phyloP scores from a whole-genome alignment of 78 protist genomes.

The Isochrysis galbana region DNA sequence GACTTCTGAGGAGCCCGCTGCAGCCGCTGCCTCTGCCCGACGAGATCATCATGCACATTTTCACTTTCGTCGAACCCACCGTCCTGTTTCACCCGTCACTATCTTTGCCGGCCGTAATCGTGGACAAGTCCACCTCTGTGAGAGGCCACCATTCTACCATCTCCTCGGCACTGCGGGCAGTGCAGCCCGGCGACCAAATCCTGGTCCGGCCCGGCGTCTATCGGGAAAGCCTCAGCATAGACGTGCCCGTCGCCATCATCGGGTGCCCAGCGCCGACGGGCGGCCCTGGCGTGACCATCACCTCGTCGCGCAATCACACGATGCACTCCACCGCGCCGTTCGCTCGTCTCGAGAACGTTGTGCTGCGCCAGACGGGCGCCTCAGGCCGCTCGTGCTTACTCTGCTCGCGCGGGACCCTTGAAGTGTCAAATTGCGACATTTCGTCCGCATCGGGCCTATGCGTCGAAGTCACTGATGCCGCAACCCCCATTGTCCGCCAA shows the following conservation, averaged over 20 bases:
- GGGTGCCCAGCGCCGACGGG: not conserved
- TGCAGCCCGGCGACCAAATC: conserved; percentile 15
- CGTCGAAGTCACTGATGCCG: conserved; percentile 35
- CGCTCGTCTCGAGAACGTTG: not conserved
- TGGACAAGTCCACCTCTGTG: not conserved
- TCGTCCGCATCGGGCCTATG: conserved; percentile 26
- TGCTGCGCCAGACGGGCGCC: conserved; percentile 15
- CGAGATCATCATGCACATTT: not conserved
- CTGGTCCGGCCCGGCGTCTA: conserved; percentile 15
- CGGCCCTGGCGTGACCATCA: not conserved
- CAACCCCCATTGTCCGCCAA: conserved; percentile 14
- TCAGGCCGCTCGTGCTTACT: conserved; percentile 31
- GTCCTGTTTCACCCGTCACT: not conserved
- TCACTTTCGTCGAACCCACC: not conserved
- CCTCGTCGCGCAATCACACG: conserved; percentile 22
- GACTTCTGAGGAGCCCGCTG: not conserved
- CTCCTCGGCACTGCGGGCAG: not conserved
- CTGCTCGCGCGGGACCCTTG: conserved; percentile 12
- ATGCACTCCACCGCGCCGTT: not conserved
- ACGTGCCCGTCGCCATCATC: not conserved
- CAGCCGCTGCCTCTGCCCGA: not conserved
- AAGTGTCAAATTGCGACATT: conserved; percentile 28
- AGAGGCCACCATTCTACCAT: not conserved
- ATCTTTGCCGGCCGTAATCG: not conserved
- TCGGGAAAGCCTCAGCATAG: not conserved